Evolutionary conservation across 106 monocot species (phyloP), one percentile per base, ranked within the genome.

Genomic region (Xerophyta viscosa): DNA sequence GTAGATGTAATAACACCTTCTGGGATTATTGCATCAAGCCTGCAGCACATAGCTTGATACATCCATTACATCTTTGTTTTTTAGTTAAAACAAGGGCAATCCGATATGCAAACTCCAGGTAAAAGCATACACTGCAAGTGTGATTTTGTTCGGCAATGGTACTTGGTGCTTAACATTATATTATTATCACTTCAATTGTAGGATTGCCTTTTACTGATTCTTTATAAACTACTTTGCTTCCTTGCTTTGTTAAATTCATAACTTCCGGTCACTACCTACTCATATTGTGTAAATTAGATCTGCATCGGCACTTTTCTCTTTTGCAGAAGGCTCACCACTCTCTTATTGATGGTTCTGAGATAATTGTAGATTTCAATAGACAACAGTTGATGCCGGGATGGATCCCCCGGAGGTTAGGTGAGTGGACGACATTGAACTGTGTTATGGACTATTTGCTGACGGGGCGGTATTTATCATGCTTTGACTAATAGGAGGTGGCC

Each of bases 351-450:
- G 79, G 76, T 39, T 74, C 58, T 51, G 82, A 98, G 67, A 79
- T 98, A 31, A 86, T 98, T 60, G 79, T 98, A 45, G 98, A 98
- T 66, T 90, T 86, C 51, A 82, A 86, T 49, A 76, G 88, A 41
- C 96, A 96, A 43, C 84, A 77, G 48, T 55, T 96, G 39, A 88
- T 96, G 96, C 73, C 84, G 56, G 96, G 96, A 56, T 96, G 96
- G 96, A 96, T 96, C 48, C 96, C 88, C 26, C 39, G 88, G 50
- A 78, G 88, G 56, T 71, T 85, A 82, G 96, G 96, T 84, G 13
- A 67, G 59, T 63, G n/a, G 11, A 19, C n/a, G 19, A 47, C 8
- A 22, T 15, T 4, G 23, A 23, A 19, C 15, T 20, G 33, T 39
- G n/a, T 18, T 21, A n/a, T 13, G 0, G 26, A n/a, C n/a, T n/a